phyloP scores from a whole-genome alignment of 2,329 filamentous ascomycete genomes.

The Cercospora sp. region DNA sequence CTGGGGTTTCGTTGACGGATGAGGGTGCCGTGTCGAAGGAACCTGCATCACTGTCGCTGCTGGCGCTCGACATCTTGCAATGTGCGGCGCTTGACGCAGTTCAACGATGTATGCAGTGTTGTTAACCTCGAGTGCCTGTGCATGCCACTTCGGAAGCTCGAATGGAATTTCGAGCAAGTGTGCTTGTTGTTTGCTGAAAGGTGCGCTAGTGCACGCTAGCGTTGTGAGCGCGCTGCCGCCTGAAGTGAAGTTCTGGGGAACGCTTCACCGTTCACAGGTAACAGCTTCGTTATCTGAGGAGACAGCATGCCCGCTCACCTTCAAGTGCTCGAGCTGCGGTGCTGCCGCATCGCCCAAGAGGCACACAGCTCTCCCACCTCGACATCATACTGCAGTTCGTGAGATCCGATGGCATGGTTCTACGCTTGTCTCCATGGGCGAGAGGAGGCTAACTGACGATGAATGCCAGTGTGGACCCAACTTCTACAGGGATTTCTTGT shows the following conservation, averaged over 20 bases:
- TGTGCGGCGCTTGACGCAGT: neutral
- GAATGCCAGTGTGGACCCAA: neutral
- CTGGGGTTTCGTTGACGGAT: neutral
- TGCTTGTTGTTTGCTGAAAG: neutral
- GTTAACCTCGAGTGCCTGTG: neutral
- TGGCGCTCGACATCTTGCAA: neutral
- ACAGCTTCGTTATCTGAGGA: neutral
- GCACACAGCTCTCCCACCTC: neutral
- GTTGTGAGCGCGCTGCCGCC: neutral
- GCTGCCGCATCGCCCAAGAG: neutral
- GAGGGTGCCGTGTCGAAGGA: neutral
- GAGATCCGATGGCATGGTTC: neutral
- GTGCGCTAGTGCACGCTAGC: neutral
- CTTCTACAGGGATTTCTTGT: neutral
- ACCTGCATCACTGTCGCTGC: constrained; percentile 1
- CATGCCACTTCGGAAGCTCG: neutral
- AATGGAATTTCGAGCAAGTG: neutral
- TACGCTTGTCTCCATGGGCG: neutral
- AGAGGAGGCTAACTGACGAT: neutral
- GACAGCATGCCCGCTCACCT: neutral
- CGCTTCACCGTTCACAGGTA: neutral
- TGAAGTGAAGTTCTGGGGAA: neutral
- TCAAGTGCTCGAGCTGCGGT: neutral
- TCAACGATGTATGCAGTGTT: neutral
- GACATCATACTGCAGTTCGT: neutral